Percentiles rank a stretch among this genome's conserved stretches.
Evolutionary conservation across 202 grass and related monocot genomes (phyloP).

Genomic region (Zoysia matrella): DNA sequence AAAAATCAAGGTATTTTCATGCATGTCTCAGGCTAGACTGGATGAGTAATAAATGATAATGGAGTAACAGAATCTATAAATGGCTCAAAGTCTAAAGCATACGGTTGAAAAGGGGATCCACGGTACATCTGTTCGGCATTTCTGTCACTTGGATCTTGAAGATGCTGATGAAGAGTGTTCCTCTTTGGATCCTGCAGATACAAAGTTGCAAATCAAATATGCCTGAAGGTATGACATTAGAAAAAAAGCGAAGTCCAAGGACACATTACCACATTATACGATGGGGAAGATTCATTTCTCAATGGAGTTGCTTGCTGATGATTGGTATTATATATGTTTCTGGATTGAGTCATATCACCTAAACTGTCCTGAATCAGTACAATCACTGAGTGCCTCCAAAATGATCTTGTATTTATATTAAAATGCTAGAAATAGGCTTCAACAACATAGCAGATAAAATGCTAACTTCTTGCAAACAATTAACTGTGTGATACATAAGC

Average conservation of each 20-base stretch:
- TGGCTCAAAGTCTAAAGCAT: constrained; percentile 25
- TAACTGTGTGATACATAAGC: not conserved
- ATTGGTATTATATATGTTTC: constrained; percentile 51
- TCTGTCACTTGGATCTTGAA: constrained; percentile 60
- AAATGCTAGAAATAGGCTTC: constrained; percentile 9
- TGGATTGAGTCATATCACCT: constrained; percentile 55
- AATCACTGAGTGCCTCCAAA: constrained; percentile 47
- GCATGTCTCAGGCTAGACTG: constrained; percentile 17
- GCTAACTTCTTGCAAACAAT: not conserved
- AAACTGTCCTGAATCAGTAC: constrained; percentile 72
- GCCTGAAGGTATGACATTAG: constrained; percentile 10
- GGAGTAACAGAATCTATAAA: constrained; percentile 16
- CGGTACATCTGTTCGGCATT: constrained; percentile 51
- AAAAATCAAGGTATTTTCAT: constrained; percentile 30
- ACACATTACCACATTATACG: constrained; percentile 57
- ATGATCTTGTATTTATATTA: not conserved
- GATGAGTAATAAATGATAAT: not conserved
- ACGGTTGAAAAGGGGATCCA: constrained; percentile 48
- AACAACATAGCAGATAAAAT: constrained; percentile 1
- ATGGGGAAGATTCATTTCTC: constrained; percentile 56
- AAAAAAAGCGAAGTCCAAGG: not conserved
- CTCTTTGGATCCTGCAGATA: constrained; percentile 58
- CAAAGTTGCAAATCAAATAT: constrained; percentile 28
- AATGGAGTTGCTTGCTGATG: constrained; percentile 47
- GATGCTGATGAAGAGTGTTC: constrained; percentile 55